Evolutionary conservation across 2,329 filamentous ascomycete genomes (phyloP), one percentile per base, ranked within the genome.

Genomic region (Lachnellula cervina): DNA sequence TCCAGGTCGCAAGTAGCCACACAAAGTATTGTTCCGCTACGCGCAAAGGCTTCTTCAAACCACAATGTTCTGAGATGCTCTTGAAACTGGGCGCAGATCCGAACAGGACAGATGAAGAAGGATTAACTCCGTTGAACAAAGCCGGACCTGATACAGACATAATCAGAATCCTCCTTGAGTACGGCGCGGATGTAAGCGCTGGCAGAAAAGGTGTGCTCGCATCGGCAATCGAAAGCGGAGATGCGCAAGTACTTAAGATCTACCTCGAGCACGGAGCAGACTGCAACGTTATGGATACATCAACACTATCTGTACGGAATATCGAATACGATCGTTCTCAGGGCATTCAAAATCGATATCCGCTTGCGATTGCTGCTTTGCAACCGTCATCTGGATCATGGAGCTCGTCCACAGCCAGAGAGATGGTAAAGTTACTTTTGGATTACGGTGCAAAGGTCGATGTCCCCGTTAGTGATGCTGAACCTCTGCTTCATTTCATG

Each of bases 141-240:
- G 47, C 56, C 25, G 50, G 49, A 14, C 35, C 23, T 13, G 44
- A 45, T 44, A 13, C 5, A 19, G 44, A 14, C 21, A 44, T 55
- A 17, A 42, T 47, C 13, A 49, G 35, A 38, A 44, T 45, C 5
- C 42, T 58, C 13, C 16, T 58, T 3, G 52, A 42, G 23, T 23
- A 52, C 42, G 56, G 56, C 17, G 56, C 52, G 32, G 52, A 58
- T 28, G 34, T 55, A 11, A 49, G 32, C 9, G 44, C 43, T 16
- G 48, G 56, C 16, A 34, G 17, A 23, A 49, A 49, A 28, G 32
- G 43, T 35, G 45, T 52, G 17, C 42, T 35, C 23, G 42, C 49
- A 44, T 38, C 50, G 49, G 43, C 35, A 16, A 43, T 43, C n/a
- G 45, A 35, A 14, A 25, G 34, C 42, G 34, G 54, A 56, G 17